These are phyloP conservation scores for Lachnellula occidentalis DNA, from an alignment of 2,329 filamentous ascomycete species.

Conservation along the genomic window DNA sequence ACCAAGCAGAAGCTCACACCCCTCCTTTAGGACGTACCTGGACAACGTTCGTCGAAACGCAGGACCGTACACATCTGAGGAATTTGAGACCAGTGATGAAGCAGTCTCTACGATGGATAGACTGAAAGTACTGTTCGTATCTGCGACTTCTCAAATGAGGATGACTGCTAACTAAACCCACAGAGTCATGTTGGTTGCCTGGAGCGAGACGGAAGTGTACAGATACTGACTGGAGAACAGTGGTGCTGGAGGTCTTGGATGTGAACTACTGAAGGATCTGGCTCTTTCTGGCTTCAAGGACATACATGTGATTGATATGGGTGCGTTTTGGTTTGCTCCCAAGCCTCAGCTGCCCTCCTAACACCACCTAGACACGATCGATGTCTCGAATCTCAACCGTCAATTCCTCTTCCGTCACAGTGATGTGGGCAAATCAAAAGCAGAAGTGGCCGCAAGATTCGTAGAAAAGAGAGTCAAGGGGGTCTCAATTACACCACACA, in stretches of 20 bases:
- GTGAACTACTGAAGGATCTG: slow-evolving; percentile 93
- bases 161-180: slow-evolving; percentile 9
- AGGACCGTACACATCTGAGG: slow-evolving; percentile 76
- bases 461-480: slow-evolving; percentile 86
- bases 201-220: neutral
- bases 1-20: slow-evolving; percentile 2
- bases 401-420: slow-evolving; percentile 91
- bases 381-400: slow-evolving; percentile 95
- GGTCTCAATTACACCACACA: slow-evolving; percentile 89
- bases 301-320: slow-evolving; percentile 99
- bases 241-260: slow-evolving; percentile 88
- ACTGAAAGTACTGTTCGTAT: slow-evolving; percentile 65
- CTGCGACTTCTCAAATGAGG: slow-evolving; percentile 8
- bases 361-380: slow-evolving; percentile 72
- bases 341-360: slow-evolving; percentile 5
- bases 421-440: slow-evolving; percentile 91
- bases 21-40: slow-evolving; percentile 64
- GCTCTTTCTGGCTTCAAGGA: slow-evolving; percentile 93
- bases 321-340: slow-evolving; percentile 39
- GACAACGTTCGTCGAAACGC: slow-evolving; percentile 70
- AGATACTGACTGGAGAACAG: slow-evolving; percentile 42
- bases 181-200: slow-evolving; percentile 30
- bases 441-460: slow-evolving; percentile 85
- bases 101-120: slow-evolving; percentile 53
- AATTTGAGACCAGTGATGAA: slow-evolving; percentile 41